Evolutionary conservation across 1,284 basidiomycete genomes (phyloP), one percentile per base, ranked within the genome.

Genomic region (Apiotrichum siamense): DNA sequence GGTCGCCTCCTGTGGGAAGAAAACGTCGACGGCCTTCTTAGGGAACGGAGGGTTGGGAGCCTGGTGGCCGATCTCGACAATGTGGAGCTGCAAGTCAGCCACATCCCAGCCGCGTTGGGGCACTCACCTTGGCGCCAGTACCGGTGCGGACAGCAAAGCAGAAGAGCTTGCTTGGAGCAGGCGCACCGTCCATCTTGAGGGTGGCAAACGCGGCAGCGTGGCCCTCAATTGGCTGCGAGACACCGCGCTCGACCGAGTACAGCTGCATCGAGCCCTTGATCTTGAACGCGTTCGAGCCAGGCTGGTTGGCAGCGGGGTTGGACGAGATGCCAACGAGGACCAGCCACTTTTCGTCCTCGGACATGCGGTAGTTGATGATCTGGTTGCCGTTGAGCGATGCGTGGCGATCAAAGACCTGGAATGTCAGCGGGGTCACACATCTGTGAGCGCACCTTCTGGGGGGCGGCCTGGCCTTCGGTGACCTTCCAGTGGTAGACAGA

Each of bases 1-100:
- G 41, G 87, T 87, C 4, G 96, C 96, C 73, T 99, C 96, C 2
- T 92, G 86, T 49, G 96, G 96, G 83, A 98, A 99, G 78, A 97
- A 99, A 47, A 99, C 94, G 65, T 99, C 96, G 59, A 98, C 93
- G 15, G 91, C 90, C 77, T 97, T 98, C 81, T 99, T 99, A 38
- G 83, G 80, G 79, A 97, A 99, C 7, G 86, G 84, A n/a, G 93
- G 87, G 70, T 97, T 89, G n/a, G 90, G 85, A 21, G 88, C 84
- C 59, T 87, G 82, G 76, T 98, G 94, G 73, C 98, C 96, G 66
- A 99, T 96, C 76, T 99, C 93, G 58, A 98, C 94, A 46, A 99
- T 83, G 77, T 99, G 96, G 43, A 99, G 85, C 92, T 96, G 64
- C n/a, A 9, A 37, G 17, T 58, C 25, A 55, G 55, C 40, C 29